phyloP scores from a whole-genome alignment of 148 eudicot species.

The Tetragonia tetragonoides region DNA sequence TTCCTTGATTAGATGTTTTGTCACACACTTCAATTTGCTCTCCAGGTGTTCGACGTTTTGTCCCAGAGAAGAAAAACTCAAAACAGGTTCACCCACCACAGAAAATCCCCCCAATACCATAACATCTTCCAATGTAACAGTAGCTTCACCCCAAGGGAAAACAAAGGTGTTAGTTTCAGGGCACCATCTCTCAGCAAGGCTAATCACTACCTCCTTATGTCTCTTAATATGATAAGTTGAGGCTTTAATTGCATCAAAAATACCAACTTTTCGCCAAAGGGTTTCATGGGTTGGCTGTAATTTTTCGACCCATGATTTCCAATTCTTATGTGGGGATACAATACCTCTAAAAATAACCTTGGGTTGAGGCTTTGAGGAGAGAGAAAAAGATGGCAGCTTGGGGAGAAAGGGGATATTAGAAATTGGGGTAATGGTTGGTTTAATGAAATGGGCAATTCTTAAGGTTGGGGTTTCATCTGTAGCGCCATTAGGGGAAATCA shows the following conservation, averaged over 20 bases:
- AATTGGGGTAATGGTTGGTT: slow-evolving; percentile 24
- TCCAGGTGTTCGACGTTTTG: slow-evolving; percentile 13
- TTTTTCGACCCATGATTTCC: slow-evolving; percentile 39
- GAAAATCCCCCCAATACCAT: slow-evolving; percentile 32
- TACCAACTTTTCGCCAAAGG: slow-evolving; percentile 35
- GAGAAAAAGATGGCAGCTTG: neutral
- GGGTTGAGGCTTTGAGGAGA: slow-evolving; percentile 18
- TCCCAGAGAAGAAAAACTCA: neutral
- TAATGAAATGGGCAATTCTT: slow-evolving; percentile 22
- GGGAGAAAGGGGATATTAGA: no score
- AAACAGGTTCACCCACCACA: slow-evolving; percentile 33
- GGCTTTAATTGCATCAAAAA: slow-evolving; percentile 35
- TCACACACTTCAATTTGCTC: slow-evolving; percentile 14
- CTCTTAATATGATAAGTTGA: slow-evolving; percentile 20
- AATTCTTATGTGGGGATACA: neutral
- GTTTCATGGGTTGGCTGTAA: slow-evolving; percentile 12
- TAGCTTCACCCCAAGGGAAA: slow-evolving; percentile 31
- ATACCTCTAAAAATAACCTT: slow-evolving; percentile 33
- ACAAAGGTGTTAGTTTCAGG: slow-evolving; percentile 45
- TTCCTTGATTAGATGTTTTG: neutral
- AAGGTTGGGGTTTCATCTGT: slow-evolving; percentile 16
- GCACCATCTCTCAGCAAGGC: slow-evolving; percentile 46
- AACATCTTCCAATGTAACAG: slow-evolving; percentile 34
- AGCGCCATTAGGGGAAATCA: slow-evolving; percentile 19
- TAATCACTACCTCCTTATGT: slow-evolving; percentile 32